Base-by-base conservation (phyloP, 2,329 filamentous ascomycete genomes). In the Plenodomus lindquistii region DNA sequence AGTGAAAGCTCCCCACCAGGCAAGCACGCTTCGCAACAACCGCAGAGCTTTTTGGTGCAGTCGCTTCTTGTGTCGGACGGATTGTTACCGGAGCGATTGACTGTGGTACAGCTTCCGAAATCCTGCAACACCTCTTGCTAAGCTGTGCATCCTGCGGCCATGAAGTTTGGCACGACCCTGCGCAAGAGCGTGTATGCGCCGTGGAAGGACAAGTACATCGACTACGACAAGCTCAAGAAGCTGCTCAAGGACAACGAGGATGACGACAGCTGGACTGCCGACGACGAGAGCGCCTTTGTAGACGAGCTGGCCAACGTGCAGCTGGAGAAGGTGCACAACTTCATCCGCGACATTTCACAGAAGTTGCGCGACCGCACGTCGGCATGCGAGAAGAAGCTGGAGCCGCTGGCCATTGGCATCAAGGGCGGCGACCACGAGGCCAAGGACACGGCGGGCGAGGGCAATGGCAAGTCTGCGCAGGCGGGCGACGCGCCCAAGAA, bases 281-380 rank as follows among this genome's bases (percentile, higher is more conserved):
- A 92, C 39, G 94, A 99, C 71, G 94, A 97, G 79, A 89, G 88
- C 68, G 84, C 83, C 29, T 99, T 99, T 75, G 94, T 93, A 68
- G 90, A 97, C 70, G 93, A 97, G 78, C 83, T 97, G 59, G 86
- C 97, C 74, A 97, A 96, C 69, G 85, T 89, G 21, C 91, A 99
- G 77, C 81, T 99, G 57, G 92, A 97, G 66, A 97, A 97, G 77
- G 93, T 97, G 53, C 88, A 93, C 69, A 77, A 83, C 44, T 97
- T 97, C 75, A 94, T 97, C 74, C 83, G 86, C 54, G 81, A 89
- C 59, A 91, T 85, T n/a, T 85, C 90, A 62, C 82, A 89, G 67
- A 86, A 88, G 75, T 83, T 99, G 59, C 86, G 87, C 67, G 89
- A 96, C 47, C 81, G 94, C 48, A 88, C 88, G 15, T 81, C 87